phyloP scores from a whole-genome alignment of 108 stramenopile genomes.

The Mediolabrus comicus region DNA sequence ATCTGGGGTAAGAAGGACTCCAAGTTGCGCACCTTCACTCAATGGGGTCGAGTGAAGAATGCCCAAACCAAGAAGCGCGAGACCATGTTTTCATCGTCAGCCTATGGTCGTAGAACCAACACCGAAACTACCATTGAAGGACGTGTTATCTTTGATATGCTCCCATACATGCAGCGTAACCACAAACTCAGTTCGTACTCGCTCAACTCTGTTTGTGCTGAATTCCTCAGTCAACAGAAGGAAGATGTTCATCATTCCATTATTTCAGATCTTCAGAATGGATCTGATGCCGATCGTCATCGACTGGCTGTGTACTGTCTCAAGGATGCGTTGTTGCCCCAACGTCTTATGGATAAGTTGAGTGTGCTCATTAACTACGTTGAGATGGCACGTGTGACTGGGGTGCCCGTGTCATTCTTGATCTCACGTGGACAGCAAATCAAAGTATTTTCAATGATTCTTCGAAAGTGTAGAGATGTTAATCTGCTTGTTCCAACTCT shows the following conservation, averaged over 20 bases:
- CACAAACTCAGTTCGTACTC: constrained; percentile 98
- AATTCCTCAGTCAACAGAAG: constrained; percentile 97
- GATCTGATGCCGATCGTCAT: constrained; percentile 96
- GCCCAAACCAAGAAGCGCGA: constrained; percentile 88
- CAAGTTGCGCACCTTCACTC: constrained; percentile 61
- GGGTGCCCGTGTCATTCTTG: constrained; percentile 95
- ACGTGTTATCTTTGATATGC: constrained; percentile 98
- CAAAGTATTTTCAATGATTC: constrained; percentile 98
- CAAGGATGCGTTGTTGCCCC: constrained; percentile 97
- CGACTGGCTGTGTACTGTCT: constrained; percentile 98
- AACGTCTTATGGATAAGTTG: constrained; percentile 96
- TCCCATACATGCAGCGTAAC: constrained; percentile 99
- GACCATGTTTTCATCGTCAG: constrained; percentile 95
- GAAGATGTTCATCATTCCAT: constrained; percentile 99
- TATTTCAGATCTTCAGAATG: constrained; percentile 96
- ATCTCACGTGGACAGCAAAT: constrained; percentile 99
- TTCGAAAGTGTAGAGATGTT: constrained; percentile 90
- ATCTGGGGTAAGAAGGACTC: constrained; percentile 54
- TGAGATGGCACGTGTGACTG: constrained; percentile 99
- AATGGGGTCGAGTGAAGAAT: constrained; percentile 90
- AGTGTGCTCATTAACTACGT: constrained; percentile 98
- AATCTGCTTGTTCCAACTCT: constrained; percentile 94
- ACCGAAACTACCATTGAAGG: constrained; percentile 97
- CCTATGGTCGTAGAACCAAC: constrained; percentile 94
- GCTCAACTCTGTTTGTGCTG: constrained; percentile 96